Base-by-base conservation (phyloP, 208 protist species). In the Leishmania aethiopica region DNA sequence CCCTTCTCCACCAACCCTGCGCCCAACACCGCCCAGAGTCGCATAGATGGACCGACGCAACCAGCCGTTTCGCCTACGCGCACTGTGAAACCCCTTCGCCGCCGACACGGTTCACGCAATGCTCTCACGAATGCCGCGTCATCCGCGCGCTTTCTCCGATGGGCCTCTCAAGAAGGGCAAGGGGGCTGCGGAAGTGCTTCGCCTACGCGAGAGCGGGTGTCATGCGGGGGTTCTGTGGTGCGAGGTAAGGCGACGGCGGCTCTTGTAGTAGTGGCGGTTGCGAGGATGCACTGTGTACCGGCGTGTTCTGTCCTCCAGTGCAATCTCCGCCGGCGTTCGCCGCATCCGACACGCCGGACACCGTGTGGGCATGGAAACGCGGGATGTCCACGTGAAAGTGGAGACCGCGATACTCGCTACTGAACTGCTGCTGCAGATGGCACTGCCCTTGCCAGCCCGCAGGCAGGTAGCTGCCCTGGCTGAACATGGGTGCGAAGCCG, bases 351-450 rank as follows among this genome's bases (percentile, higher is more conserved):
- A 13, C n/a, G 1, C 42, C 37, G 1, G 57, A 19, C n/a, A n/a
- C 49, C 40, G 47, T 75, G 28, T 85, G 77, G 70, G 77, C 60
- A 42, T 81, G 72, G 8, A 85, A 79, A 25, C 73, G 71, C 3
- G 82, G 82, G n/a, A 85, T 77, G 10, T 85, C 82, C 1, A 85
- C 62, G 72, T 82, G 71, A 28, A 85, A 25, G 40, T 82, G 82
- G 19, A 85, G 73, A 10, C 82, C 82, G 22, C 77, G 77, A 47
- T 85, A 85, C 62, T 85, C 77, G 62, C 77, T 85, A 25, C 47
- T 81, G 25, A 82, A 82, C 51, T 78, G 82, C 45, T 75, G 69
- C 13, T 62, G 72, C 47, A 76, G 55, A 40, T 62, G 32, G 17
- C 28, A 49, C 57, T 15, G 55, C 35, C 25, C 35, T 2, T 67